Conservation (phyloP, 2,329 filamentous ascomycete genomes). For the Plectosphaerella cucumerina region DNA sequence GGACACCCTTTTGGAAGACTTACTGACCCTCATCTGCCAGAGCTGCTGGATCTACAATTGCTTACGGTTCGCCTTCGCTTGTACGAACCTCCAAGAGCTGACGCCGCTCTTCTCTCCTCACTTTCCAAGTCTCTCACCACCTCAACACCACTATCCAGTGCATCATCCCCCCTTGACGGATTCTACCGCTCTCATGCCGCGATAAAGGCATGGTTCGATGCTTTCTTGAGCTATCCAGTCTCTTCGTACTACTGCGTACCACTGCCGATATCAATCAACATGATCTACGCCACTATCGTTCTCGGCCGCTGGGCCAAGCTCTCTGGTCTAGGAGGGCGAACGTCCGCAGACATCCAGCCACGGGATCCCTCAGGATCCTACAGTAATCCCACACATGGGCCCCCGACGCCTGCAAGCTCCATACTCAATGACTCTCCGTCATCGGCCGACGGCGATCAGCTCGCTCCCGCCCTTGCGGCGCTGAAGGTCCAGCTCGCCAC, state of each 20-base stretch:
- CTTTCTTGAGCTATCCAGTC: conserved; percentile 40
- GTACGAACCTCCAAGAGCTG: conserved; percentile 42
- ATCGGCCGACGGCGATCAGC: conserved; percentile 4
- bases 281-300: conserved; percentile 47
- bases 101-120: conserved; percentile 32
- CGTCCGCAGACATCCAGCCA: background rate
- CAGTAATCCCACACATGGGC: background rate
- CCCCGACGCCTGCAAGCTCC: too few relatives aligned
- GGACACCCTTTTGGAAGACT: background rate
- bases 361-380: background rate
- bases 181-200: conserved; percentile 46
- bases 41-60: conserved; percentile 33
- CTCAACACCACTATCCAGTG: conserved; percentile 23
- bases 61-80: conserved; percentile 37
- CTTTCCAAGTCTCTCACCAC: conserved; percentile 38
- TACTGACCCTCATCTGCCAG: conserved; percentile 17
- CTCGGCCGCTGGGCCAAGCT: conserved; percentile 47
- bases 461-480: conserved; percentile 34
- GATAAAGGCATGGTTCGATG: conserved; percentile 44
- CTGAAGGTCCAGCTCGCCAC: conserved; percentile 36
- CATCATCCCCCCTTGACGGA: conserved; percentile 40
- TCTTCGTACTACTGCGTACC: conserved; percentile 40
- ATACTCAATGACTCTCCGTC: background rate
- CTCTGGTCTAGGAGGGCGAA: conserved; percentile 27
- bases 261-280: conserved; percentile 37